Evolutionary conservation across 2,329 filamentous ascomycete genomes (phyloP), one percentile per base, ranked within the genome.

Genomic region (Aureobasidium lini): DNA sequence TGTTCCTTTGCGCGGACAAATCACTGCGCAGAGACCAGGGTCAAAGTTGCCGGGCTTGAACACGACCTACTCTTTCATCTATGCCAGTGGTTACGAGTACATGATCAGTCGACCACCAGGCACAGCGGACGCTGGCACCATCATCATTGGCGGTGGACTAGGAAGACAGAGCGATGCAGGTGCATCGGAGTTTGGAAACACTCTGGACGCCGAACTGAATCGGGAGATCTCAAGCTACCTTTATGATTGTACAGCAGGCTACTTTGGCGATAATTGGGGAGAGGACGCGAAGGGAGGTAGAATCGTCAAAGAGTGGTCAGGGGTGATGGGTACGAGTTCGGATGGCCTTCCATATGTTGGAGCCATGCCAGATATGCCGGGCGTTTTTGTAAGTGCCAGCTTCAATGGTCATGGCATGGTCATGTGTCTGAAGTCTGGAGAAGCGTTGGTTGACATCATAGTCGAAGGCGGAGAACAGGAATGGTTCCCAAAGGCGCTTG

Each of bases 51-150:
- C 65, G 62, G 68, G 76, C 10, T 66, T 84, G 31, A 68, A 72
- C 6, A 77, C 75, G 2, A 84, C 83, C 1, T 87, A 85, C 65
- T 84, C 79, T 18, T 84, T 88, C 63, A 80, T 86, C 29, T 84
- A 84, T 66, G 74, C 76, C 1, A 71, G 73, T 28, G 83, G 84
- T 0, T 87, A 85, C 66, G 86, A 88, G 62, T 89, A 88, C 69
- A 83, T 88, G 77, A 81, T 88, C 8, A 77, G 81, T 1, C 76
- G 82, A 1, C 79, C 79, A 0, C 69, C 73, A n/a, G 76, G 76
- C 0, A 74, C 76, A 2, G 64, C 62, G 16, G 70, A 73, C 23
- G 72, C 69, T 2, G 78, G 81, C 29, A 79, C 82, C 59, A 79
- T 88, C 31, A 71, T 88, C 32, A 84, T 87, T 13, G 85, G 85